Conservation (phyloP, 2,329 filamentous ascomycete species). For the Pestalotiopsis sp. region DNA sequence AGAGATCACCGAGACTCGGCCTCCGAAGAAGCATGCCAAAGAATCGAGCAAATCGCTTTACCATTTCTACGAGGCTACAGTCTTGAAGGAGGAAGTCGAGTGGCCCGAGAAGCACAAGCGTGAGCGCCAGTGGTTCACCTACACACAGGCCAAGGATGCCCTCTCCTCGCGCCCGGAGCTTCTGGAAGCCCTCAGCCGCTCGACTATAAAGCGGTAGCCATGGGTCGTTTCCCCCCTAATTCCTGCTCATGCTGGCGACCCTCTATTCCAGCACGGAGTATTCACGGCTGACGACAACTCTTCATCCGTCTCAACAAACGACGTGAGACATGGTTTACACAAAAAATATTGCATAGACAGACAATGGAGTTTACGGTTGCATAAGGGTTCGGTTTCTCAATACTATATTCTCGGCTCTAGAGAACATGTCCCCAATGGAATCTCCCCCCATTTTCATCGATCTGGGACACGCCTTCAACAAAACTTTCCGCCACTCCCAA, state of each 20-base stretch:
- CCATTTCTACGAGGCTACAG: slow-evolving; percentile 85
- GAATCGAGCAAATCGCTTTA: slow-evolving; percentile 66
- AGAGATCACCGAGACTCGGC: slow-evolving; percentile 79
- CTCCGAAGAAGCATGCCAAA: slow-evolving; percentile 72
- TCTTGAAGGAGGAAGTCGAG: slow-evolving; percentile 78
- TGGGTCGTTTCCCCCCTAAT: slow-evolving; percentile 16
- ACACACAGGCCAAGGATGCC: slow-evolving; percentile 75
- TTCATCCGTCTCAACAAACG: not conserved
- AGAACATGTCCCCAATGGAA: not conserved
- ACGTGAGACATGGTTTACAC: slow-evolving; percentile 12
- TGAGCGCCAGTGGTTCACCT: slow-evolving; percentile 87
- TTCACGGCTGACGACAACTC: slow-evolving; percentile 9
- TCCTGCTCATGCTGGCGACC: slow-evolving; percentile 13
- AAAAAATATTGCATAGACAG: slow-evolving; percentile 32
- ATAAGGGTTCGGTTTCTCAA: slow-evolving; percentile 18
- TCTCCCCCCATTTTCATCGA: not conserved
- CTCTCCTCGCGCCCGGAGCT: slow-evolving; percentile 82
- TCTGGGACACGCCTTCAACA: not conserved
- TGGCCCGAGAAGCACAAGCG: slow-evolving; percentile 97
- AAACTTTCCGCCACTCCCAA: not conserved
- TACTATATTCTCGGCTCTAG: slow-evolving; percentile 15
- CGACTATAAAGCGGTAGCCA: slow-evolving; percentile 62
- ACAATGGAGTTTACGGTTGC: slow-evolving; percentile 28
- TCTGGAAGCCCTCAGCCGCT: slow-evolving; percentile 81
- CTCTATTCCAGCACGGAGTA: not conserved